Base-by-base conservation (phyloP, 305 asterid genomes). In the Coffea humblotiana region DNA sequence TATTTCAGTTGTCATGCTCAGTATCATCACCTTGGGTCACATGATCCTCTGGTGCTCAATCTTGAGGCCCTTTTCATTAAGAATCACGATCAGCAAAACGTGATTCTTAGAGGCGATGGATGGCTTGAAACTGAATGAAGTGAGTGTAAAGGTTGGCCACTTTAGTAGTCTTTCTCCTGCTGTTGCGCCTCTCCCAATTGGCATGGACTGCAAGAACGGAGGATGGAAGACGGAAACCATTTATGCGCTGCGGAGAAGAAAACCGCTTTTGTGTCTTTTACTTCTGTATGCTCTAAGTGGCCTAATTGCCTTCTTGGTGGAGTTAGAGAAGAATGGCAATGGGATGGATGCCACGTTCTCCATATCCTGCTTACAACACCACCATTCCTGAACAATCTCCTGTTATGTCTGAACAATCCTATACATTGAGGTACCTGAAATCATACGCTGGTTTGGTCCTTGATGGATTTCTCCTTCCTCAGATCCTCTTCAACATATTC, bases 401-500 rank as follows among this genome's bases (percentile, higher is more conserved):
- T 51, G 29, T 29, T 12, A 25, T 13, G 9, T 23, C 79, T 7
- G 75, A 63, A 4, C 77, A 65, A 47, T 15, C 72, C 61, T 83
- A 90, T 13, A 54, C 88, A 4, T 89, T 89, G 91, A 84, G 83
- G 4, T 87, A 79, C 80, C 77, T 90, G 37, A 90, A 88, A 84
- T 87, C 90, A 19, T 91, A 88, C 67, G 89, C 60, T 10, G 93
- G 97, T n/a, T 64, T 91, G 73, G 76, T 91, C 77, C 85, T 93
- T 21, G 97, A 93, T 73, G 89, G 92, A 14, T 91, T 90, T 79
- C 90, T 91, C 14, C 76, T 91, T 56, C 97, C 97, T 58, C 97
- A 90, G 73, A 81, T 93, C 71, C 21, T 90, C 19, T 82, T 90
- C 84, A 92, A 89, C 80, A 37, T 84, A 5, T 81, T 90, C 48